Evolutionary conservation across 2,329 filamentous ascomycete species (phyloP), one percentile per base, ranked within the genome.

Genomic region (Pseudogymnoascus verrucosus): DNA sequence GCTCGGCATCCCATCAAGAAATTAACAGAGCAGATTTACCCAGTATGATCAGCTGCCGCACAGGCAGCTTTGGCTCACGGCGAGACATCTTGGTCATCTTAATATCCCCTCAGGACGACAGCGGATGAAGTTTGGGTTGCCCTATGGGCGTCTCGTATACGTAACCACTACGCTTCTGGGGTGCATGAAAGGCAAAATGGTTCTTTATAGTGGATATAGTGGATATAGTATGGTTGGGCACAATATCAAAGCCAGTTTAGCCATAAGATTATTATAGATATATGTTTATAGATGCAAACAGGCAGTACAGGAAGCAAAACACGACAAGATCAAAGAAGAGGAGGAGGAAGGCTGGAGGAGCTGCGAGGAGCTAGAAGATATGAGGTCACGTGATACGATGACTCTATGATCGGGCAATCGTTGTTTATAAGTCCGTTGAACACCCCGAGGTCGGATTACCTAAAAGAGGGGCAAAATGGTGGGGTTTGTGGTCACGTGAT

Each of bases 41-140:
- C 67, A 96, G 78, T 72, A 96, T 92, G 47, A 86, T 78, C 71
- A 96, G 80, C 78, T 96, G 91, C 81, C 87, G 84, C 44, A 84
- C 80, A 0, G 91, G 90, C 80, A 95, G 81, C 78, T 86, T 89
- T 26, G 85, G 82, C 67, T 66, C 65, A 8, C 65, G 68, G 62
- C 74, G 75, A 63, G 68, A 68, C 64, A 66, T 69, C 65, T 68
- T 68, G 63, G 69, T 67, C 62, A 65, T 67, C 44, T 64, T 47
- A 34, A 57, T 34, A 57, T 57, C n/a, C 8, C 28, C n/a, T 57
- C 10, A 34, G 51, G 51, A 57, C 51, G 28, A n/a, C 51, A 14
- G 28, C 28, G 7, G 28, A n/a, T 34, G 51, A 57, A 34, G 51
- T 34, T 34, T 57, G 26, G 28, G 51, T 54, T 54, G 51, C 51